Evolutionary conservation across 139 green algal species (phyloP), one percentile per base, ranked within the genome.

Genomic region (Tetraselmis chui): DNA sequence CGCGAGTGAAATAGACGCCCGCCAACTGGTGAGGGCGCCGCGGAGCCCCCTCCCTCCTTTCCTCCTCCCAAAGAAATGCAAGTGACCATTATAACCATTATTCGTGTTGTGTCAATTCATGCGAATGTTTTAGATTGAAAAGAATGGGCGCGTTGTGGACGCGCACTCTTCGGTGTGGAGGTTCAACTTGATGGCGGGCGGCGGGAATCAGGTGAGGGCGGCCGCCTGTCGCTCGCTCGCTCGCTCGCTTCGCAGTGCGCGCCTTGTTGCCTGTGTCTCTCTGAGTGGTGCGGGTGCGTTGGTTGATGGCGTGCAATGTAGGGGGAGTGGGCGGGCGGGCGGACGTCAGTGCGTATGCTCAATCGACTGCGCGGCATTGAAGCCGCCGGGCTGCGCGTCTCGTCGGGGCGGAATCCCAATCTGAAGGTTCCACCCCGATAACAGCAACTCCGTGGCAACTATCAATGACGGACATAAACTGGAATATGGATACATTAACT

Each of bases 141-240:
- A 67, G 45, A 67, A 67, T 67, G 79, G 79, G 23, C 5, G 27
- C 25, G 31, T 28, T 22, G 74, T 82, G 5, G 31, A 82, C 79
- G 58, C 26, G 79, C 79, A 82, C 79, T 29, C 76, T 31, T 29
- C 79, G 11, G 79, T 82, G 11, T 82, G 79, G 79, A 30, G 79
- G 31, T 82, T 82, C 79, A 82, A 82, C 32, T 31, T 82, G 2
- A 76, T 77, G 79, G 23, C 31, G 28, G n/a, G 27, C 23, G 29
- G 23, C 30, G 25, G 30, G 25, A 26, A 75, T 2, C 26, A 29
- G 23, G 58, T n/a, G 2, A 78, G 30, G 23, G 79, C 74, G 28
- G 23, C 27, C 30, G 22, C 28, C 32, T 28, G 27, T 26, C 76
- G 31, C 11, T 32, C 11, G 11, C 27, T 78, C 25, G 74, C n/a